Evolutionary conservation across 257 asterid species (phyloP).

Genomic region (Solanum ossicruentum): DNA sequence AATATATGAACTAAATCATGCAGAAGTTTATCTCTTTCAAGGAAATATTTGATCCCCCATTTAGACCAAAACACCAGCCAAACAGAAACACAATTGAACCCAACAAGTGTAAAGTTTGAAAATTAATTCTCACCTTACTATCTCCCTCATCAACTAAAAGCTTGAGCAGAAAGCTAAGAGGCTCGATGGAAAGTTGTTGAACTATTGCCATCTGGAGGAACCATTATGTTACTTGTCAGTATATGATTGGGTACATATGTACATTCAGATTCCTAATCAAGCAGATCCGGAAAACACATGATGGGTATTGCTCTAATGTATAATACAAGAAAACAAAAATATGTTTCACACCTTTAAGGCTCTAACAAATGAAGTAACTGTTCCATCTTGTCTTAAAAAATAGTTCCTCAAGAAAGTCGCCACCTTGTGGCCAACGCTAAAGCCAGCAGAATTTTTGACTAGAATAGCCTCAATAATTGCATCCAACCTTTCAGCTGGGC

Average conservation of each 20-base stretch:
- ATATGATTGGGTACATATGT: background rate
- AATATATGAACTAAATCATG: background rate
- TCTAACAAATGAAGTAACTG: slow-evolving; percentile 68
- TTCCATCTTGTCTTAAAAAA: slow-evolving; percentile 88
- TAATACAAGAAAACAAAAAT: background rate
- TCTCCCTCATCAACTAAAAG: slow-evolving; percentile 24
- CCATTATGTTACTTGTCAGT: slow-evolving; percentile 1
- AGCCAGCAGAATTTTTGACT: slow-evolving; percentile 39
- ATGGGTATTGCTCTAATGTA: slow-evolving; percentile 8
- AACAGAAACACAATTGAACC: background rate
- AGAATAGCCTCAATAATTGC: slow-evolving; percentile 65
- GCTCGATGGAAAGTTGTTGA: slow-evolving; percentile 51
- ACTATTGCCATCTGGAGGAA: slow-evolving; percentile 55
- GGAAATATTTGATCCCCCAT: background rate
- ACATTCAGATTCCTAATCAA: background rate
- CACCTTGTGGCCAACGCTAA: slow-evolving; percentile 61
- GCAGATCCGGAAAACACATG: background rate
- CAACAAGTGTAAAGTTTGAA: background rate
- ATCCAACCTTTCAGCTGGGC: slow-evolving; percentile 81
- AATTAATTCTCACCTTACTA: slow-evolving; percentile 31
- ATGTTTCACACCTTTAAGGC: slow-evolving; percentile 57
- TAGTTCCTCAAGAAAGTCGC: slow-evolving; percentile 57
- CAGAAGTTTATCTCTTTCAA: background rate
- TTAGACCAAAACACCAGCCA: background rate
- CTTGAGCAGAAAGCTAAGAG: slow-evolving; percentile 31